Evolutionary conservation across 2,329 filamentous ascomycete species (phyloP).

Genomic region (Fusarium paranaense): DNA sequence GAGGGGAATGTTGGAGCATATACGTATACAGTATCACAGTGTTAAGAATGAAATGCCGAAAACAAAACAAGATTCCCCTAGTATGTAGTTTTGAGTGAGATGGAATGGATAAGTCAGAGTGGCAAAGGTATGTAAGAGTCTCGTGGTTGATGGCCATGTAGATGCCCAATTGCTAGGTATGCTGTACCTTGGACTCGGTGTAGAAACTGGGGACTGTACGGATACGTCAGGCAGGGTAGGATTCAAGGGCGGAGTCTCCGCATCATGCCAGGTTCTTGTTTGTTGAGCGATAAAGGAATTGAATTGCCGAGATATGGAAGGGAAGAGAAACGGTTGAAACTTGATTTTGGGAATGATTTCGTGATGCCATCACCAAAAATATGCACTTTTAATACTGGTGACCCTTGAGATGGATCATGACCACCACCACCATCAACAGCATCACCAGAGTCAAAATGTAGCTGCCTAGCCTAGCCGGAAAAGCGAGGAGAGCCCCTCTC

Average conservation of each 20-base stretch:
- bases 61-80: neutral
- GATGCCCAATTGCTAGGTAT: neutral
- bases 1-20: constrained; percentile 27
- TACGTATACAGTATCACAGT: constrained; percentile 30
- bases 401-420: neutral
- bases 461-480: constrained; percentile 4
- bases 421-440: neutral
- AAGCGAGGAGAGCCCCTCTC: neutral
- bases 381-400: neutral
- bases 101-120: neutral
- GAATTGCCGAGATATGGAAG: neutral
- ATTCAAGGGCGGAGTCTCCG: neutral
- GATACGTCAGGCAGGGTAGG: neutral
- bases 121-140: neutral
- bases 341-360: neutral
- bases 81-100: neutral
- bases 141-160: neutral
- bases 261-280: neutral
- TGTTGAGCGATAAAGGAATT: constrained; percentile 7
- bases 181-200: neutral
- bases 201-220: neutral
- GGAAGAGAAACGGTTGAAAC: neutral
- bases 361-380: neutral
- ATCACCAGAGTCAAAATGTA: neutral
- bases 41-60: neutral